phyloP scores from a whole-genome alignment of 2,329 filamentous ascomycete genomes.

The Verticillium klebahnii region DNA sequence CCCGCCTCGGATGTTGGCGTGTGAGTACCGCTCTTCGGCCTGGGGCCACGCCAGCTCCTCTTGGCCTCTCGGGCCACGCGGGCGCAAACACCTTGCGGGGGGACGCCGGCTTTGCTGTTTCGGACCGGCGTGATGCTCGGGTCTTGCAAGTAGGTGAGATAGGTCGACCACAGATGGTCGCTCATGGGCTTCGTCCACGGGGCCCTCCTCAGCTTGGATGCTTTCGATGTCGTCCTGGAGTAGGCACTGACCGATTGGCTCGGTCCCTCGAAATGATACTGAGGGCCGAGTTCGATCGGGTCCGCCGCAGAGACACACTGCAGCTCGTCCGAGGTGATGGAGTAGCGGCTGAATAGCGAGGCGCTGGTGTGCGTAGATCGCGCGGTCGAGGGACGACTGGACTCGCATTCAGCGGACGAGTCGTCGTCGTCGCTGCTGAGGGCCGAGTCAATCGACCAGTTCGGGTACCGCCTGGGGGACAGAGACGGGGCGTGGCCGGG shows the following conservation, averaged over 20 bases:
- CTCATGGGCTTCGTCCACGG: conserved; percentile 63
- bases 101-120: conserved; percentile 58
- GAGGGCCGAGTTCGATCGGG: not conserved
- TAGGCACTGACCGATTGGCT: not conserved
- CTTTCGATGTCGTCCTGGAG: conserved; percentile 2
- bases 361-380: conserved; percentile 55
- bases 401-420: conserved; percentile 55
- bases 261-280: not conserved
- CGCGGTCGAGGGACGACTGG: conserved; percentile 55
- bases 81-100: conserved; percentile 59
- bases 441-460: conserved; percentile 55
- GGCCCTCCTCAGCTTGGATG: conserved; percentile 39
- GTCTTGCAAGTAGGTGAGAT: conserved; percentile 60
- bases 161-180: conserved; percentile 62
- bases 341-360: conserved; percentile 53
- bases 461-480: conserved; percentile 45
- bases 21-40: conserved; percentile 46
- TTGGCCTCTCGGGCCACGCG: conserved; percentile 63
- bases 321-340: conserved; percentile 51
- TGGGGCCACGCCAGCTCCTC: conserved; percentile 62
- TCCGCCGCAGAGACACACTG: conserved; percentile 33
- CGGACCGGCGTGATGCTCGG: conserved; percentile 64
- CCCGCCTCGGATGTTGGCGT: conserved; percentile 49
- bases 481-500: conserved; percentile 39
- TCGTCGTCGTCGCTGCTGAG: conserved; percentile 46